Percentiles rank a stretch among this genome's conserved stretches.
Evolutionary conservation across 2,329 filamentous ascomycete genomes (phyloP).

Genomic region (Ascocoryne sarcoides): DNA sequence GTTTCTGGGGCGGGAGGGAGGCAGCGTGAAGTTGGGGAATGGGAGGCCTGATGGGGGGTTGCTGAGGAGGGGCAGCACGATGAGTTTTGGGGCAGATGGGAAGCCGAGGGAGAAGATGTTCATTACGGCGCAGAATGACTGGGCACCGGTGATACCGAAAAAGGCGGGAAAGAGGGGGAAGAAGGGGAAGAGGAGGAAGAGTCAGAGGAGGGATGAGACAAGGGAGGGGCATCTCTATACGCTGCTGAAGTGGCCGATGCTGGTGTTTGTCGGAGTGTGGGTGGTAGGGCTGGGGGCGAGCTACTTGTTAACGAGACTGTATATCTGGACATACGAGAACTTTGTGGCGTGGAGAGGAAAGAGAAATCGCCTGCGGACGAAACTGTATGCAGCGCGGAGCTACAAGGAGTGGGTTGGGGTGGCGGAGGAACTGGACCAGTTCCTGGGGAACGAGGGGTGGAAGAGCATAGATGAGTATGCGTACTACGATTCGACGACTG

Average conservation of each 20-base stretch:
- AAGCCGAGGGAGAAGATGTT: constrained; percentile 36
- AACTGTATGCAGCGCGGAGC: constrained; percentile 60
- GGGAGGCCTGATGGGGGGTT: constrained; percentile 4
- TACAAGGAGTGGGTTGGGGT: constrained; percentile 79
- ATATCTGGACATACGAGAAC: constrained; percentile 90
- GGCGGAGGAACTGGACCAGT: constrained; percentile 69
- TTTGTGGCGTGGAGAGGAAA: constrained; percentile 81
- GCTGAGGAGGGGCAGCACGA: constrained; percentile 1
- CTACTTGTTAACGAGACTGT: constrained; percentile 76
- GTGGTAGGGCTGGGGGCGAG: constrained; percentile 61
- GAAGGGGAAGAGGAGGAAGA: constrained; percentile 31
- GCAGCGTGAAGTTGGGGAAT: constrained; percentile 2
- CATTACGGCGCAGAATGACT: constrained; percentile 90
- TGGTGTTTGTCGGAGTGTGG: constrained; percentile 74
- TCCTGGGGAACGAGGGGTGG: constrained; percentile 74
- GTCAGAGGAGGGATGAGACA: constrained; percentile 63
- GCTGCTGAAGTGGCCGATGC: constrained; percentile 83
- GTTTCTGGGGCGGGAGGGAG: background rate
- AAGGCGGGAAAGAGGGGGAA: constrained; percentile 32
- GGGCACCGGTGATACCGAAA: constrained; percentile 67
- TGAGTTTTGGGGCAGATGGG: constrained; percentile 6
- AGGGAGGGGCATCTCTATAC: constrained; percentile 87
- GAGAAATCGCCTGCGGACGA: constrained; percentile 60
- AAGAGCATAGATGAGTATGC: constrained; percentile 69
- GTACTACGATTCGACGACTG: constrained; percentile 83